Percentiles rank a stretch among this genome's conserved stretches.
Evolutionary conservation across 352 stramenopile species (phyloP).

Genomic region (Thalassiosira hispida): DNA sequence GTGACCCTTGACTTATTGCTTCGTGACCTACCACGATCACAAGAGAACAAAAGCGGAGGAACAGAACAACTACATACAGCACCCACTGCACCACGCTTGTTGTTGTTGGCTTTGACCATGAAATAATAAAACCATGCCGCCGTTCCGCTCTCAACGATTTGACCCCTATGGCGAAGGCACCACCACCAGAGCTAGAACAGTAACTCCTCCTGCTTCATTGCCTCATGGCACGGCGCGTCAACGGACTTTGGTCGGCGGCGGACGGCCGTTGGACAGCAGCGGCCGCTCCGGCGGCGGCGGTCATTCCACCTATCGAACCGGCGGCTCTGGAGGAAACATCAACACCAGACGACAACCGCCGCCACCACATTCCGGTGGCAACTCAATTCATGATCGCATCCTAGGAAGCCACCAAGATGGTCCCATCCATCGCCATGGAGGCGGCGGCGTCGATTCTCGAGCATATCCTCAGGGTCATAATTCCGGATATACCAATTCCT

Average conservation of each 20-base stretch:
- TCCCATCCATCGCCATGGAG: not conserved
- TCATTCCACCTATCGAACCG: not conserved
- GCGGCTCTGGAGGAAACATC: conserved; percentile 3
- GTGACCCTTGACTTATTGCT: too few species aligned
- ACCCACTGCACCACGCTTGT: too few species aligned
- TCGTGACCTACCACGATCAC: too few species aligned
- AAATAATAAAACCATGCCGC: conserved; percentile 45
- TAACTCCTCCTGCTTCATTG: conserved; percentile 2
- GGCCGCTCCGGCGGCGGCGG: conserved; percentile 2
- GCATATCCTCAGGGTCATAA: conserved; percentile 9
- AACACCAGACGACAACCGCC: not conserved
- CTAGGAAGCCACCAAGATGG: conserved; percentile 14
- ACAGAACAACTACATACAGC: too few species aligned
- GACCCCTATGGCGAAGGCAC: conserved; percentile 41
- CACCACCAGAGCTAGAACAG: not conserved
- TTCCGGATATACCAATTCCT: conserved; percentile 6
- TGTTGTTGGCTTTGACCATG: too few species aligned
- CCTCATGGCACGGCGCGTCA: conserved; percentile 6
- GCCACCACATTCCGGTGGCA: conserved; percentile 1
- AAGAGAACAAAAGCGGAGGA: too few species aligned
- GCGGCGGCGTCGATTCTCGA: not conserved
- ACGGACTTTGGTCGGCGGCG: conserved; percentile 8
- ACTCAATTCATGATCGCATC: conserved; percentile 31
- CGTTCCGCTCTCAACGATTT: conserved; percentile 41
- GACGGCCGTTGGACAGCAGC: conserved; percentile 4